Evolutionary conservation across 148 eudicot species (phyloP), one percentile per base, ranked within the genome.

Genomic region (Pouteria glomerata): DNA sequence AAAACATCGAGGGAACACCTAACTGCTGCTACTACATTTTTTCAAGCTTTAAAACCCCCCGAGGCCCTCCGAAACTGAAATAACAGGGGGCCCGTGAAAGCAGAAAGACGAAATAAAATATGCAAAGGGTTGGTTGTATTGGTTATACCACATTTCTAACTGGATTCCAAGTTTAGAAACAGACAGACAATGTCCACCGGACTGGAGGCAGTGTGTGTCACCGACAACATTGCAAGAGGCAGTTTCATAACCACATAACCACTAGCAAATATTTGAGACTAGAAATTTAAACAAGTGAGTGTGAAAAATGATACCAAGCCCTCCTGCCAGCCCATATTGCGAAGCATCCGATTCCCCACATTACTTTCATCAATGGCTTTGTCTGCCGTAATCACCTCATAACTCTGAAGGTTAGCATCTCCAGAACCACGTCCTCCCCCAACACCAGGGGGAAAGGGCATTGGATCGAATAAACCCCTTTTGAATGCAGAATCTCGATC

Each of bases 261-360:
- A 16, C 41, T 56, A 57, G 33, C 19, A 70, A 26, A 41, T 56
- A 37, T 26, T 31, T n/a, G 61, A 62, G 47, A 41, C 39, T 44
- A 12, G 37, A 55, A 29, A 47, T 26, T 29, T 18, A 73, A 64
- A 44, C 50, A 7, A 41, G 69, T 16, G 78, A 77, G 78, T 31
- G 81, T 64, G 73, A 78, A 82, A 81, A 64, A 74, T 30, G 77
- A 77, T 95, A 91, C 98, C 98, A 81, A 95, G 89, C 98, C 98
- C 79, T 95, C 98, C 37, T 93, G 93, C 98, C 98, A 95, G 73
- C 98, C 98, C 98, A 95, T 95, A 86, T 74, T 95, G 80, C 97
- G 96, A 34, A 95, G 98, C 97, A 95, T 95, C 78, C 92, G 86
- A 74, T 95, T 95, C 76, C 98, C 98, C 69, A 95, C 96, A 83